phyloP scores from a whole-genome alignment of 345 rosid genomes.

The Lepidium africanum region DNA sequence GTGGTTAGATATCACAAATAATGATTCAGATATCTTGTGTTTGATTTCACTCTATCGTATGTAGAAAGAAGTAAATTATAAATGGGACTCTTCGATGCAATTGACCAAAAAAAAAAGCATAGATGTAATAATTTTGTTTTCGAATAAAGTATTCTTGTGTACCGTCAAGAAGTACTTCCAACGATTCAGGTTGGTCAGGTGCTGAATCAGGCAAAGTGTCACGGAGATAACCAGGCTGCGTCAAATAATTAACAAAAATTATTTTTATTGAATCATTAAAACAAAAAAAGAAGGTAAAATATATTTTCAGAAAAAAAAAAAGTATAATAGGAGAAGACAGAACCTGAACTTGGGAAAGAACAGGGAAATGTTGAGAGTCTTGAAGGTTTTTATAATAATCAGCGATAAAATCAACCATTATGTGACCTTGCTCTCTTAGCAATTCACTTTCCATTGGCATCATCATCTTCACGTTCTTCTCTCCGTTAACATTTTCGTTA shows the following conservation, averaged over 20 bases:
- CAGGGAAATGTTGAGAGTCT: constrained; percentile 14
- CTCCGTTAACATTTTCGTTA: constrained; percentile 1
- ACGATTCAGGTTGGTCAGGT: constrained; percentile 22
- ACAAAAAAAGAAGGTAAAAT: no score
- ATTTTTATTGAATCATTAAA: not conserved
- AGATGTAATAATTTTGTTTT: not conserved
- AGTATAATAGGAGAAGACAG: not conserved
- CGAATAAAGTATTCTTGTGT: not conserved
- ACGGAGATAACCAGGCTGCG: constrained; percentile 24
- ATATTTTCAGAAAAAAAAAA: no score
- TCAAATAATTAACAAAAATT: not conserved
- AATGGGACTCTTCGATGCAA: no score
- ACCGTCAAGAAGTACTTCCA: constrained; percentile 19
- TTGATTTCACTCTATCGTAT: no score
- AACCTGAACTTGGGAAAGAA: constrained; percentile 29
- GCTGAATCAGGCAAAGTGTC: constrained; percentile 25
- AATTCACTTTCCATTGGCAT: constrained; percentile 22
- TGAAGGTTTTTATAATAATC: constrained; percentile 24
- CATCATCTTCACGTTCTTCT: not conserved
- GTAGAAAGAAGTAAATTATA: no score
- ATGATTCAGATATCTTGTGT: no score
- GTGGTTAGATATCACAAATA: no score
- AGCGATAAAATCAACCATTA: constrained; percentile 30
- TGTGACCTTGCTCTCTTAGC: constrained; percentile 25
- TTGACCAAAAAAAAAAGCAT: no score